Conservation (phyloP, 306 rosid species). For the Gleditsia sinensis region DNA sequence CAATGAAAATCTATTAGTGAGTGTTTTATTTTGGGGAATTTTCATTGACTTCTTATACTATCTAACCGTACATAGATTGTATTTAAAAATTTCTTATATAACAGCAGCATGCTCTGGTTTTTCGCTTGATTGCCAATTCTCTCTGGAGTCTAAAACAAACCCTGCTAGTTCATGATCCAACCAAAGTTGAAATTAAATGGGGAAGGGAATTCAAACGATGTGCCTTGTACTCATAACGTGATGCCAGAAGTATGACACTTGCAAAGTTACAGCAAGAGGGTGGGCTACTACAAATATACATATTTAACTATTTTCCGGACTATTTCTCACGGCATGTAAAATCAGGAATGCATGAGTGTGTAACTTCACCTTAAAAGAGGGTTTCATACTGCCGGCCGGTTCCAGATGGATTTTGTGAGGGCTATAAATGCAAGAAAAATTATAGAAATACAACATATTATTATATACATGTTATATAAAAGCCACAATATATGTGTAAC, state of each 20-base stretch:
- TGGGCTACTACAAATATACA: neutral
- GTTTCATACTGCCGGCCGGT: neutral
- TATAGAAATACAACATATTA: neutral
- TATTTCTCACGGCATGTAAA: neutral
- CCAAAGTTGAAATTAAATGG: neutral
- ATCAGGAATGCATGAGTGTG: neutral
- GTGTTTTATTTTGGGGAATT: too few relatives aligned
- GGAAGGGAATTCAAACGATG: neutral
- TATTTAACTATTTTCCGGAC: neutral
- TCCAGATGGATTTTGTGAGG: neutral
- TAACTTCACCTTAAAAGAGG: neutral
- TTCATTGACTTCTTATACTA: too few relatives aligned
- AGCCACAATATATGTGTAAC: conserved; percentile 10
- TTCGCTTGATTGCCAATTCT: too few relatives aligned
- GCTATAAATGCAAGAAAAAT: neutral
- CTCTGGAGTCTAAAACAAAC: too few relatives aligned
- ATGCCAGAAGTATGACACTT: neutral
- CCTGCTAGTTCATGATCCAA: neutral
- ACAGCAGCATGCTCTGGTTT: too few relatives aligned
- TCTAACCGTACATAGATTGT: too few relatives aligned
- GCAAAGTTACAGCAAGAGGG: neutral
- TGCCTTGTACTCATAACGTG: neutral
- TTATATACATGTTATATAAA: neutral
- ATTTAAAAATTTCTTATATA: too few relatives aligned
- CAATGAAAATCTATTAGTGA: too few relatives aligned